A percentile compares a stretch with the other conserved stretches of the same genome.
Conservation (phyloP, 192 early-diverging fungal species). For the Backusella circina region DNA sequence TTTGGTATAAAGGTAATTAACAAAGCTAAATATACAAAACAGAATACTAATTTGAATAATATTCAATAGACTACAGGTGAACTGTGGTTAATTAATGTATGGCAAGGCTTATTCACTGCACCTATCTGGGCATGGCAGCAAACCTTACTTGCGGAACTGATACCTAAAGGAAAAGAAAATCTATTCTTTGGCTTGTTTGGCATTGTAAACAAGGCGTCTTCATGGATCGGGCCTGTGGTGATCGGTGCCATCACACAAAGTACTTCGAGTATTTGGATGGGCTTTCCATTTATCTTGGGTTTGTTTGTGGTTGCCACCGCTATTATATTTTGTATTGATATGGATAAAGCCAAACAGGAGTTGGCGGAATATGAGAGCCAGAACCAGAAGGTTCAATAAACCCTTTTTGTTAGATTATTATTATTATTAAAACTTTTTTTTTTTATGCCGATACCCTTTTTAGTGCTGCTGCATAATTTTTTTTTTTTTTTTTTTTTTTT, state of each 20-base stretch:
- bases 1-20: slow-evolving; percentile 45
- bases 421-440: neutral
- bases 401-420: neutral
- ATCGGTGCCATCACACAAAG: slow-evolving; percentile 29
- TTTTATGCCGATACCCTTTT: neutral
- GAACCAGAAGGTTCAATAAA: neutral
- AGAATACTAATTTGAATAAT: neutral
- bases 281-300: slow-evolving; percentile 14
- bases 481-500: neutral
- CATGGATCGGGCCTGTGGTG: slow-evolving; percentile 37
- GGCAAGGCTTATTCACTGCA: slow-evolving; percentile 63
- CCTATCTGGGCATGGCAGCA: slow-evolving; percentile 45
- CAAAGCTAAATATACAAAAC: neutral
- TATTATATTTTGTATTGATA: slow-evolving; percentile 16
- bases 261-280: slow-evolving; percentile 22
- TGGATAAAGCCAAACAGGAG: slow-evolving; percentile 19
- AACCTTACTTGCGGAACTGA: slow-evolving; percentile 38
- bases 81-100: slow-evolving; percentile 54
- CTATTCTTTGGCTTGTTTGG: slow-evolving; percentile 45
- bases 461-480: neutral
- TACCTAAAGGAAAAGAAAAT: slow-evolving; percentile 38
- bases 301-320: slow-evolving; percentile 9
- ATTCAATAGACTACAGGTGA: slow-evolving; percentile 40
- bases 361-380: slow-evolving; percentile 4
- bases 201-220: slow-evolving; percentile 35